Conservation (phyloP, 768 basidiomycete genomes). For the Suillus cothurnatus region DNA sequence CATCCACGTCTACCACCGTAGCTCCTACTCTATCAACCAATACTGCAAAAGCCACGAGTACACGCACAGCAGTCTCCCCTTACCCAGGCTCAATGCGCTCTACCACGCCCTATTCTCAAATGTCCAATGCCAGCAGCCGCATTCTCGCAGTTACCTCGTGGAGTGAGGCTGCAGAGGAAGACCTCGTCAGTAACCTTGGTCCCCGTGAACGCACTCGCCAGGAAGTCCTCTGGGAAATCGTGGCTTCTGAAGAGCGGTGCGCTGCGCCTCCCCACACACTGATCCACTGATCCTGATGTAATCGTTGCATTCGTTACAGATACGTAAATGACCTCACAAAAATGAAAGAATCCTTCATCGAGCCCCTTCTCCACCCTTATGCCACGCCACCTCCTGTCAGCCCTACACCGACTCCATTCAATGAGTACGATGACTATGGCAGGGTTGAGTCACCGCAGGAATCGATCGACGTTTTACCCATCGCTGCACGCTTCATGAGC, state of each 20-base stretch:
- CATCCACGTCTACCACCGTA: slow-evolving; percentile 61
- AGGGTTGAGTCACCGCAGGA: slow-evolving; percentile 69
- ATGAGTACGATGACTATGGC: slow-evolving; percentile 68
- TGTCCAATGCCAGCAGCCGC: slow-evolving; percentile 69
- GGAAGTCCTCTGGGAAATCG: slow-evolving; percentile 96
- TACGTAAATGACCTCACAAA: slow-evolving; percentile 89
- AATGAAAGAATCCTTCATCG: slow-evolving; percentile 94
- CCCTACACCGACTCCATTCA: slow-evolving; percentile 54
- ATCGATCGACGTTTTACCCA: slow-evolving; percentile 79
- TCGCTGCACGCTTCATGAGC: slow-evolving; percentile 90
- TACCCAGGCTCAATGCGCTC: slow-evolving; percentile 76
- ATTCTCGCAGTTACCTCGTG: slow-evolving; percentile 82
- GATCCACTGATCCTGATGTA: slow-evolving; percentile 6
- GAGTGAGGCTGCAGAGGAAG: slow-evolving; percentile 94
- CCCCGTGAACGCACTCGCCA: slow-evolving; percentile 93
- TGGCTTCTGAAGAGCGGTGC: slow-evolving; percentile 92
- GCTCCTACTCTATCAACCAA: slow-evolving; percentile 58
- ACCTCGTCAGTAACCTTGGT: slow-evolving; percentile 91
- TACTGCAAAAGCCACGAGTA: slow-evolving; percentile 57
- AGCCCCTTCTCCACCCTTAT: slow-evolving; percentile 86
- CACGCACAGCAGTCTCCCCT: slow-evolving; percentile 65
- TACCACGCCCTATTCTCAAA: slow-evolving; percentile 78
- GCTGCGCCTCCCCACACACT: slow-evolving; percentile 20
- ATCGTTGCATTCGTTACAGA: slow-evolving; percentile 44
- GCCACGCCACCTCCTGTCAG: slow-evolving; percentile 43